A percentile compares a stretch with the other conserved stretches of the same genome.
These are phyloP conservation scores for Trichophyton schoenleinii DNA, from an alignment of 2,329 filamentous ascomycete species.

Conservation along the genomic window DNA sequence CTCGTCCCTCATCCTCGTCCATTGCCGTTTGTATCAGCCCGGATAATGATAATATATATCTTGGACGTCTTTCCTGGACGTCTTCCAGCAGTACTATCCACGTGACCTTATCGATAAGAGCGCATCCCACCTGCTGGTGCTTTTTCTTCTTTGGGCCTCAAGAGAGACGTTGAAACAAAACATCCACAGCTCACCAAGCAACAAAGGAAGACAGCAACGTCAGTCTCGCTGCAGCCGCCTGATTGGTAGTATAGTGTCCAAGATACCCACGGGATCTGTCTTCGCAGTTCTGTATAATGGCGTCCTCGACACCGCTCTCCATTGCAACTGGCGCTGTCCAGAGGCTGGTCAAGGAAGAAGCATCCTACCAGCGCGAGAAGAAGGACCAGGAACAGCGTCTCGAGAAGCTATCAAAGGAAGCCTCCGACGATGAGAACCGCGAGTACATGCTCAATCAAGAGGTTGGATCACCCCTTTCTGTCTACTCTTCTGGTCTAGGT, in stretches of 20 bases:
- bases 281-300: conserved; percentile 41
- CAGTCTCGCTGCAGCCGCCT: not conserved
- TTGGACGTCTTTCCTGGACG: no score
- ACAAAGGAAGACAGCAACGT: no score
- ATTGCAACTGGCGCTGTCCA: conserved; percentile 69
- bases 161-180: no score
- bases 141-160: not conserved
- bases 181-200: no score
- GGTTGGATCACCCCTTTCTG: conserved; percentile 39
- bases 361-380: conserved; percentile 79
- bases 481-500: not conserved
- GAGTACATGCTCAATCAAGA: conserved; percentile 75
- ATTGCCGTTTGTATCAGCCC: not conserved
- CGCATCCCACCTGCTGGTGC: not conserved
- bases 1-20: not conserved
- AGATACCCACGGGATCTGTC: not conserved
- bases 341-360: conserved; percentile 83
- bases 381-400: conserved; percentile 61
- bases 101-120: conserved; percentile 1
- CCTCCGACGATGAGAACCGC: conserved; percentile 58
- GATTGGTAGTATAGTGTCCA: not conserved
- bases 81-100: not conserved
- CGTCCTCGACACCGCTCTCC: conserved; percentile 59
- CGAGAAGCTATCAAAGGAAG: conserved; percentile 52
- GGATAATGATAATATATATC: no score